A percentile compares a stretch with the other conserved stretches of the same genome.
Conservation (phyloP, 2,329 filamentous ascomycete species). For the Lecanicillium sp. region DNA sequence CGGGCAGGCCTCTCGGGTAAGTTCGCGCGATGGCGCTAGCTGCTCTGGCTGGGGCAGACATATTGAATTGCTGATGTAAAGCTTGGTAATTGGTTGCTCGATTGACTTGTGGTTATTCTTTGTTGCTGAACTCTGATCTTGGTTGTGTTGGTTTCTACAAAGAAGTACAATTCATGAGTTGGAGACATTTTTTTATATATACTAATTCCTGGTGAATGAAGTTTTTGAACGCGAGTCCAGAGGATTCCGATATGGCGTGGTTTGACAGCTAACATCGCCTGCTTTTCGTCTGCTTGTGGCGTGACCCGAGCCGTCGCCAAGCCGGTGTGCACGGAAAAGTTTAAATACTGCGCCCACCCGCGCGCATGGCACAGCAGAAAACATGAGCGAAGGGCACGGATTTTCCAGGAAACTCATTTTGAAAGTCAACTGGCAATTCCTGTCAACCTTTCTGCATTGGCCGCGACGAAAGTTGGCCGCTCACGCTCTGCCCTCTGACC, state of each 20-base stretch:
- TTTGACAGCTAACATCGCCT: conserved; percentile 3
- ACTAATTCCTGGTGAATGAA: neutral
- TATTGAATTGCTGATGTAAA: neutral
- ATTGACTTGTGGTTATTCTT: neutral
- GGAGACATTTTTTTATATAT: neutral
- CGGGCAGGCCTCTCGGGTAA: conserved; percentile 3
- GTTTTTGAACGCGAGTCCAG: conserved; percentile 2
- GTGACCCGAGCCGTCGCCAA: conserved; percentile 4
- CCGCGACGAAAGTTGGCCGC: no score
- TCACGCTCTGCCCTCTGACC: no score
- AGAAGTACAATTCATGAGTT: neutral
- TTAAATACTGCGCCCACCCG: conserved; percentile 3
- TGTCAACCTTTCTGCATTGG: no score
- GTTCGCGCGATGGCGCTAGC: conserved; percentile 9
- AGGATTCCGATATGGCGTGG: conserved; percentile 12
- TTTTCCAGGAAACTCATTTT: neutral
- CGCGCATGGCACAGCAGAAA: neutral
- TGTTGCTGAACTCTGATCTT: neutral
- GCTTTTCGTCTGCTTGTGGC: conserved; percentile 10
- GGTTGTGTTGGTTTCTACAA: neutral
- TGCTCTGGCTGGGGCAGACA: conserved; percentile 6
- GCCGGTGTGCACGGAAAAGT: neutral
- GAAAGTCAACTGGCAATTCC: no score
- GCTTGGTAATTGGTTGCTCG: neutral
- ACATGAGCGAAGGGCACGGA: neutral